These are phyloP conservation scores for Candida maltosa DNA, from an alignment of 805 yeast species.

Conservation along the genomic window DNA sequence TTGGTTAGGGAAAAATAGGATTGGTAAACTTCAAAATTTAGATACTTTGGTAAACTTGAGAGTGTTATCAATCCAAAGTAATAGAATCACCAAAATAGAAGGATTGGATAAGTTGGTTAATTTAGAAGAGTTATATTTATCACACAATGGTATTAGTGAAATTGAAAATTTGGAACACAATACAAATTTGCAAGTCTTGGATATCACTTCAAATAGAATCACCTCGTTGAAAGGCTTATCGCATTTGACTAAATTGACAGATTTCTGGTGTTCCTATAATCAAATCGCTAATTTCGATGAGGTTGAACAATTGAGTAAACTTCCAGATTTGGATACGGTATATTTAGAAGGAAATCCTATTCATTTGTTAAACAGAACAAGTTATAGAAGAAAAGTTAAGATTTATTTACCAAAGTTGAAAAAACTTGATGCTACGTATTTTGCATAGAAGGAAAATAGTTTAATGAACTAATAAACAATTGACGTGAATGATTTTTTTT, in stretches of 20 bases:
- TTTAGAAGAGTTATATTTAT: slow-evolving; percentile 81
- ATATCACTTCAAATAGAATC: slow-evolving; percentile 75
- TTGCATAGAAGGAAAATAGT: too few relatives aligned
- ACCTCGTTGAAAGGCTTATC: slow-evolving; percentile 57
- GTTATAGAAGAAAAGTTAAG: slow-evolving; percentile 80
- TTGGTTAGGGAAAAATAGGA: slow-evolving; percentile 91
- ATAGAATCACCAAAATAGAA: slow-evolving; percentile 72
- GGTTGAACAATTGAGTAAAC: slow-evolving; percentile 57
- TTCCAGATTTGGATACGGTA: slow-evolving; percentile 75
- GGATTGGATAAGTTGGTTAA: slow-evolving; percentile 70
- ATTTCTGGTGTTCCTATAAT: slow-evolving; percentile 90
- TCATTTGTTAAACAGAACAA: slow-evolving; percentile 67
- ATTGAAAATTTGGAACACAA: slow-evolving; percentile 79
- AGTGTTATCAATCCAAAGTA: slow-evolving; percentile 85
- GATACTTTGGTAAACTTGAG: slow-evolving; percentile 56
- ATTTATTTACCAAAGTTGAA: slow-evolving; percentile 67
- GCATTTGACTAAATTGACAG: slow-evolving; percentile 73
- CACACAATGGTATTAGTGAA: slow-evolving; percentile 75
- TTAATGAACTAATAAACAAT: too few relatives aligned
- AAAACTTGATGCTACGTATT: slow-evolving; percentile 90
- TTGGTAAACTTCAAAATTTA: slow-evolving; percentile 62
- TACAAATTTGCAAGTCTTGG: slow-evolving; percentile 65
- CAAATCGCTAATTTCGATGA: slow-evolving; percentile 65
- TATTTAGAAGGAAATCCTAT: slow-evolving; percentile 93
- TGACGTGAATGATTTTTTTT: background rate